Evolutionary conservation across 169 alveolate species (phyloP), one percentile per base, ranked within the genome.

Genomic region (Plasmodium sp.): DNA sequence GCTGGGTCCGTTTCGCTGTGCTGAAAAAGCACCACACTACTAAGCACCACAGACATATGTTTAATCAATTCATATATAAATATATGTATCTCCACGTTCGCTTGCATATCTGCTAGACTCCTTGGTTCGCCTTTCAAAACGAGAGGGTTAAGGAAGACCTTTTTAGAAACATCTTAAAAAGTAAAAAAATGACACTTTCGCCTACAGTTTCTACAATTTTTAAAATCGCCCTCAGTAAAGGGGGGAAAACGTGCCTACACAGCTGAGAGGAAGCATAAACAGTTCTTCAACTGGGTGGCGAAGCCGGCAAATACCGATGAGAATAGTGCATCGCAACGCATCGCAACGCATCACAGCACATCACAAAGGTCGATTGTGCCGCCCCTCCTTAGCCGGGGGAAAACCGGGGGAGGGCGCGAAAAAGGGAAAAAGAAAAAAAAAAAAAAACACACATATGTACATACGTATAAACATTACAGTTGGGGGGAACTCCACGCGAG

Each of bases 51-150:
- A 39, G 62, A 7, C 71, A 34, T 43, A n/a, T 77, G 27, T 77
- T 77, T 36, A 27, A 27, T 33, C 27, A 39, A 5, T 77, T 48
- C 58, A 43, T n/a, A 18, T 33, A 22, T 36, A 7, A 27, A 0
- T 6, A n/a, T 39, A n/a, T 2, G 34, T 27, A 5, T 27, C 5
- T 0, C 4, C 71, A 43, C 34, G 62, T 77, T 39, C 51, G 62
- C 84, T 77, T 77, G 84, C 84, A 43, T 18, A 39, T 77, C n/a
- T 77, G 62, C 45, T 77, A 77, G 34, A 77, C 84, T 77, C 84
- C 84, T 77, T 77, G 84, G 84, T 77, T 67, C 94, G 56, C 36
- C 91, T 88, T 34, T 51, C 94, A 79, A 88, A 81, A 34, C 72
- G 94, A 43, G 54, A 10, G 33, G 83, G 74, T 58, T 83, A 58